Evolutionary conservation across 257 asterid genomes (phyloP).

Genomic region (Orobanche coerulescens): DNA sequence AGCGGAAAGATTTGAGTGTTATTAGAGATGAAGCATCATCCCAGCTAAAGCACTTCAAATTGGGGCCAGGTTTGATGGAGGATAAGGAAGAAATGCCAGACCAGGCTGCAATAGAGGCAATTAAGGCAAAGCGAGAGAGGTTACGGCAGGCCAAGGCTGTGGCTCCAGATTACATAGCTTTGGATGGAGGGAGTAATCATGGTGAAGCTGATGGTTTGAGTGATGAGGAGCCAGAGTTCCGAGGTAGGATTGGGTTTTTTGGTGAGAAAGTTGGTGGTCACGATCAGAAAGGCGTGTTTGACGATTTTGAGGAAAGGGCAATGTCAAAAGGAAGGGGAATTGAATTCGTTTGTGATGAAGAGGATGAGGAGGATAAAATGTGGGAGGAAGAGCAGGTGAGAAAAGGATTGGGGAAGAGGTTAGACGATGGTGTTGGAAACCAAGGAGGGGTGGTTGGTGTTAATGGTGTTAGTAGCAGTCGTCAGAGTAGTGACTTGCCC

Average conservation of each 20-base stretch:
- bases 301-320: slow-evolving; percentile 58
- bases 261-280: slow-evolving; percentile 53
- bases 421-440: slow-evolving; percentile 56
- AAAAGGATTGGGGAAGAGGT: slow-evolving; percentile 85
- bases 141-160: slow-evolving; percentile 73
- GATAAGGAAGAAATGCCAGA: slow-evolving; percentile 52
- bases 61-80: slow-evolving; percentile 36
- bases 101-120: slow-evolving; percentile 65
- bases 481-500: too few species aligned
- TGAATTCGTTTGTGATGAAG: slow-evolving; percentile 39
- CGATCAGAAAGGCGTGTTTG: slow-evolving; percentile 81
- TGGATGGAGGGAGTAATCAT: slow-evolving; percentile 94
- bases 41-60: slow-evolving; percentile 35
- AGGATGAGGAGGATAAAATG: slow-evolving; percentile 86
- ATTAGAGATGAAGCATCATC: slow-evolving; percentile 34
- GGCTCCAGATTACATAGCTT: slow-evolving; percentile 72
- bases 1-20: slow-evolving; percentile 16
- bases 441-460: slow-evolving; percentile 29
- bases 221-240: slow-evolving; percentile 91
- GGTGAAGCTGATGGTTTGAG: slow-evolving; percentile 96
- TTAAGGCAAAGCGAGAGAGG: slow-evolving; percentile 87
- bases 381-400: slow-evolving; percentile 99
- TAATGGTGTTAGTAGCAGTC: slow-evolving; percentile 29
- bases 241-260: slow-evolving; percentile 75
- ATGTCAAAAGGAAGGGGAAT: slow-evolving; percentile 37